A percentile compares a stretch with the other conserved stretches of the same genome.
These are phyloP conservation scores for Corynespora cassiicola DNA, from an alignment of 2,329 filamentous ascomycete species.

Conservation along the genomic window DNA sequence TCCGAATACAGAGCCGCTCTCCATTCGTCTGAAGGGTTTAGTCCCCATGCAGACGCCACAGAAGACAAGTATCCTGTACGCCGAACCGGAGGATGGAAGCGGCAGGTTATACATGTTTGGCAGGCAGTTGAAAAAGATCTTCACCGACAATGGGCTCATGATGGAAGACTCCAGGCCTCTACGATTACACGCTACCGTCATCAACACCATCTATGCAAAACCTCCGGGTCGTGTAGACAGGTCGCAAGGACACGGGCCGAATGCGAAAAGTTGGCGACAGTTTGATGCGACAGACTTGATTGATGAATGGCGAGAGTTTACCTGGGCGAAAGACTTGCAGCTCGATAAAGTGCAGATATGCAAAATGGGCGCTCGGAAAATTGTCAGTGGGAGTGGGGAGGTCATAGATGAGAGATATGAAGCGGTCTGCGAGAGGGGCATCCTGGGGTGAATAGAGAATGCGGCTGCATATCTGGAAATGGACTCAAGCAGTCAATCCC, in stretches of 20 bases:
- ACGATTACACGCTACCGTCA: conserved; percentile 81
- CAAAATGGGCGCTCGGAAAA: conserved; percentile 82
- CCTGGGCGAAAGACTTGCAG: conserved; percentile 73
- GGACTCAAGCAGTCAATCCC: no score
- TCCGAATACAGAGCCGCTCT: conserved; percentile 33
- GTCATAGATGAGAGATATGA: conserved; percentile 60
- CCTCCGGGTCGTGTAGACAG: conserved; percentile 28
- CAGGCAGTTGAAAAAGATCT: conserved; percentile 59
- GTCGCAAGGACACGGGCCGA: conserved; percentile 35
- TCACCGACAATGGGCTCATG: conserved; percentile 64
- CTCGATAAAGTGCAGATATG: conserved; percentile 80
- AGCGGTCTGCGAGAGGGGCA: conserved; percentile 49
- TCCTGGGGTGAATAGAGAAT: no score
- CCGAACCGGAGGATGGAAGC: conserved; percentile 62
- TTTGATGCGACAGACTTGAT: conserved; percentile 51
- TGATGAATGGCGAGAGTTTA: conserved; percentile 66
- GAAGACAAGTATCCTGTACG: conserved; percentile 70
- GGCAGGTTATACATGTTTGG: conserved; percentile 65
- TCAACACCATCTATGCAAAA: conserved; percentile 83
- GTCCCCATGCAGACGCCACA: conserved; percentile 66
- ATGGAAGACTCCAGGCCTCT: conserved; percentile 67
- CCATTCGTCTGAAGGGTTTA: conserved; percentile 57
- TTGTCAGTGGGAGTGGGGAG: conserved; percentile 54
- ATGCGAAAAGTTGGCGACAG: conserved; percentile 43
- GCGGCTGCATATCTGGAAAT: no score